Evolutionary conservation across 129 eudicot species (phyloP).

Genomic region (Escallonia herrerae): DNA sequence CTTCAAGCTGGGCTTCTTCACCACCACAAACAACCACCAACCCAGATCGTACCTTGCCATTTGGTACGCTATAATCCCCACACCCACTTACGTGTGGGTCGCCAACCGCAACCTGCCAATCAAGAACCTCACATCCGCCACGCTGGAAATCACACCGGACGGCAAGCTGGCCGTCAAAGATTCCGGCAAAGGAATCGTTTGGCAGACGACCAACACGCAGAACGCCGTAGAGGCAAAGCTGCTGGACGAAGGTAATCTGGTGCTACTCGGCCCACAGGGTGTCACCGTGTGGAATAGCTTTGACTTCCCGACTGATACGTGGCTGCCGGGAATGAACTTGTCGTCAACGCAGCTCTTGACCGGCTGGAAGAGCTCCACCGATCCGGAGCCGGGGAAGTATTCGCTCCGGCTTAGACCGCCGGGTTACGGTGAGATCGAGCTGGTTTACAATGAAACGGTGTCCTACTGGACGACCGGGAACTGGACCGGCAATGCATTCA

Average conservation of each 20-base stretch:
- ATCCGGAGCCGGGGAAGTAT: slow-evolving; percentile 85
- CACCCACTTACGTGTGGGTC: slow-evolving; percentile 82
- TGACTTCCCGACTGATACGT: slow-evolving; percentile 75
- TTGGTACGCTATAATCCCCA: slow-evolving; percentile 71
- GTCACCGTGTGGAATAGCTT: slow-evolving; percentile 65
- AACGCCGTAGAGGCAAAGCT: slow-evolving; percentile 31
- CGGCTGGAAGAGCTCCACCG: slow-evolving; percentile 52
- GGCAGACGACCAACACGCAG: slow-evolving; percentile 30
- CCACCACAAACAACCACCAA: slow-evolving; percentile 24
- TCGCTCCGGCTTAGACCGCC: slow-evolving; percentile 67
- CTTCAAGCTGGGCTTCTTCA: slow-evolving; percentile 54
- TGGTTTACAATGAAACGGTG: slow-evolving; percentile 15
- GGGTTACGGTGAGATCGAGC: slow-evolving; percentile 76
- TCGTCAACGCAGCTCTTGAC: slow-evolving; percentile 42
- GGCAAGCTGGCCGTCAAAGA: slow-evolving; percentile 45
- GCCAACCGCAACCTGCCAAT: slow-evolving; percentile 67
- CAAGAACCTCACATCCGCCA: slow-evolving; percentile 22
- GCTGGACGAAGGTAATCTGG: slow-evolving; percentile 64
- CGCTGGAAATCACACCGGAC: slow-evolving; percentile 23
- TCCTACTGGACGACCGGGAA: slow-evolving; percentile 71
- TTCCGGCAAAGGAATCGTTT: slow-evolving; percentile 28
- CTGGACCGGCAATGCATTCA: slow-evolving; percentile 65
- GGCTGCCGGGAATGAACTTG: slow-evolving; percentile 89
- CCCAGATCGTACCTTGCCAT: slow-evolving; percentile 59
- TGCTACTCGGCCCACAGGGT: slow-evolving; percentile 24